Evolutionary conservation across 257 asterid genomes (phyloP), one percentile per base, ranked within the genome.

Genomic region (Ballota nigra): DNA sequence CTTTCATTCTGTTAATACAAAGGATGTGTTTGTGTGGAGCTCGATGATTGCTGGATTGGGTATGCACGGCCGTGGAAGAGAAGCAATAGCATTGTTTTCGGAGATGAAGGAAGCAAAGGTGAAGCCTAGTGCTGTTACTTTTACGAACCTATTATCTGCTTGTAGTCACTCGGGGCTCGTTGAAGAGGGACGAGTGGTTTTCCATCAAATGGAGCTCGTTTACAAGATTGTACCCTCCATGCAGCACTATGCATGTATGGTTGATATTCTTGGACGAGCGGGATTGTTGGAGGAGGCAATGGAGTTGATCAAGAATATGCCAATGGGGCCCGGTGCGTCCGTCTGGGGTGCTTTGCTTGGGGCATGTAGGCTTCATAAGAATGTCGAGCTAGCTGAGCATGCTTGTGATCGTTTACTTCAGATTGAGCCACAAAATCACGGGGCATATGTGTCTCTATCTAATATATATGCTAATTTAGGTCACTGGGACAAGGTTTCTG

Each of bases 341-440:
- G 89, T 86, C 18, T 92, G 92, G 92, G 95, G 96, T 31, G 89
- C 98, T 71, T 78, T 92, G 11, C 92, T 92, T 6, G 95, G 90
- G 20, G 92, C 90, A 24, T 90, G 97, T 74, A 80, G 47, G 77
- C 84, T 90, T 55, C 92, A 90, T 41, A 79, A 76, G 4, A 83
- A 84, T 33, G 74, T 87, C 15, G 88, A 76, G 34, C 73, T 90
- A 57, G 96, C 92, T 19, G 91, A 88, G 70, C 40, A 67, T 4
- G 97, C 96, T 6, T 80, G 80, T 72, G 71, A 74, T 9, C 57
- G 52, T 70, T 76, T 90, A 59, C 86, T 87, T 38, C 89, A 82
- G 70, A 77, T 90, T 31, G 97, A 90, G 64, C 95, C 98, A 49
- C 77, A 72, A 53, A 90, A 86, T 52, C 88, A 91, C 22, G 95